Conservation (phyloP, 345 rosid species). For the Bruguiera gymnorhiza region DNA sequence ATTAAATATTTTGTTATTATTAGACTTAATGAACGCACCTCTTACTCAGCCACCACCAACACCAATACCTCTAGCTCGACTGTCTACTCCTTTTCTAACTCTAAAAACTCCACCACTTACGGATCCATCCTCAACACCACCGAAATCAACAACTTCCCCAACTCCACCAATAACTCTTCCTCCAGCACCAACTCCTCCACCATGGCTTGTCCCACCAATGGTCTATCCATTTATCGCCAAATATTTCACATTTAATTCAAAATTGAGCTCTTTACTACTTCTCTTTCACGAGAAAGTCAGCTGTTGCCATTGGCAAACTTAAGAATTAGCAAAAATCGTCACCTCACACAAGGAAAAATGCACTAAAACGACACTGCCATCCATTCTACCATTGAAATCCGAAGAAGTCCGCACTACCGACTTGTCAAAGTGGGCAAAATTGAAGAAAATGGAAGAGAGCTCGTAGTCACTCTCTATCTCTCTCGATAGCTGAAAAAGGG, state of each 20-base stretch:
- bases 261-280: not conserved
- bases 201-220: no score
- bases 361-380: not conserved
- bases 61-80: no score
- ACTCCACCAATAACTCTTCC: no score
- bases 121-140: no score
- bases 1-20: no score
- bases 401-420: conserved; percentile 19
- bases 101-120: no score
- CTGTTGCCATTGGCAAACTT: conserved; percentile 40
- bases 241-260: not conserved
- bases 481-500: conserved; percentile 31
- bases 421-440: conserved; percentile 27
- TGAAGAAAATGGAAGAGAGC: conserved; percentile 34
- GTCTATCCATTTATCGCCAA: not conserved
- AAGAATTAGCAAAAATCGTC: conserved; percentile 40
- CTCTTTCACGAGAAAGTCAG: conserved; percentile 57
- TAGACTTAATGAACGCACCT: no score
- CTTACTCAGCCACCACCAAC: no score
- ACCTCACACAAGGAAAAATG: conserved; percentile 39
- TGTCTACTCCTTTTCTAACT: no score
- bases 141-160: no score
- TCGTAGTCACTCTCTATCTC: not conserved
- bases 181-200: no score
- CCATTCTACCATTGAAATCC: conserved; percentile 14